Percentiles rank a stretch among this genome's conserved stretches.
phyloP scores from a whole-genome alignment of 164 flowering plant species.

The Aristolochia californica region DNA sequence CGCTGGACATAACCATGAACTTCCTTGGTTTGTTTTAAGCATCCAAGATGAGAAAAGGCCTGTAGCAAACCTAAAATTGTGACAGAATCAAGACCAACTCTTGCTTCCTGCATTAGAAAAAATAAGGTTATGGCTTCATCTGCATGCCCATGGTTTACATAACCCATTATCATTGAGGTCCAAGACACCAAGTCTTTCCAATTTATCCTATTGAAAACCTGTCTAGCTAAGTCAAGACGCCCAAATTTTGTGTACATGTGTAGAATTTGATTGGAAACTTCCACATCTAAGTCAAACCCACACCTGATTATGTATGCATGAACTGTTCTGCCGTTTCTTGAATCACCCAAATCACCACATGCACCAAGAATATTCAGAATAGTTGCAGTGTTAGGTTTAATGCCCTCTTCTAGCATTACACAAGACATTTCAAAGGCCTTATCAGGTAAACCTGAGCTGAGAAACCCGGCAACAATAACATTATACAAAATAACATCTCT shows the following conservation, averaged over 20 bases:
- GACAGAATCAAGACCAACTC: conserved; percentile 26
- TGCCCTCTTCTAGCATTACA: conserved; percentile 22
- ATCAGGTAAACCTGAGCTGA: conserved; percentile 14
- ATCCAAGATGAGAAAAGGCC: conserved; percentile 36
- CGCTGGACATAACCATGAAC: conserved; percentile 34
- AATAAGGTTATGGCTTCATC: conserved; percentile 35
- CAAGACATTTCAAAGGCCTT: conserved; percentile 23
- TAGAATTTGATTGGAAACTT: conserved; percentile 38
- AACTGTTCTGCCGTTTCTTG: conserved; percentile 22
- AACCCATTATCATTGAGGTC: conserved; percentile 54
- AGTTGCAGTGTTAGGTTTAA: conserved; percentile 30
- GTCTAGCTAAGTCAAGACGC: conserved; percentile 23
- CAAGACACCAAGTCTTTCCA: conserved; percentile 44
- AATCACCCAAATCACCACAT: conserved; percentile 22
- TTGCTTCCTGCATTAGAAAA: conserved; percentile 24
- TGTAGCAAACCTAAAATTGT: conserved; percentile 32
- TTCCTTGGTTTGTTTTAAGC: conserved; percentile 27
- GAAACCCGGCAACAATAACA: conserved; percentile 39
- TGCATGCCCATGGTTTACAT: conserved; percentile 23
- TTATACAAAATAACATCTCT: conserved; percentile 30
- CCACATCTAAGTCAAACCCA: conserved; percentile 23
- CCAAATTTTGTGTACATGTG: conserved; percentile 44
- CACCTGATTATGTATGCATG: conserved; percentile 39
- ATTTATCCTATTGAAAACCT: conserved; percentile 27
- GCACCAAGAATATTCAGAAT: conserved; percentile 29